phyloP scores from a whole-genome alignment of 2,329 filamentous ascomycete species.

The Pseudogymnoascus sp. region DNA sequence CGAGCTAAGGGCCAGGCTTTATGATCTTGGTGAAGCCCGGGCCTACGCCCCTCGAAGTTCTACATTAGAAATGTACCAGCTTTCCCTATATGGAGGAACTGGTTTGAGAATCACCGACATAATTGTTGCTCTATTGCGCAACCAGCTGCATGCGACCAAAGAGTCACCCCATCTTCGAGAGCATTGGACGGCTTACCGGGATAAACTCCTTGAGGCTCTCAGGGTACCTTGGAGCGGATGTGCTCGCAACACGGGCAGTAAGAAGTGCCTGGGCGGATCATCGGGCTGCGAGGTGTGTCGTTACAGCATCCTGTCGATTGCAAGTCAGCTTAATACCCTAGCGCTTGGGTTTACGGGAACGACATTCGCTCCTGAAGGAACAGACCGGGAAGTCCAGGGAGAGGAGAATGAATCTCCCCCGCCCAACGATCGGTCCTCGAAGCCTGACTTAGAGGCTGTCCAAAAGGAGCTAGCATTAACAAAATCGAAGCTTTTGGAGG shows the following conservation, averaged over 20 bases:
- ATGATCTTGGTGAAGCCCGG: not conserved
- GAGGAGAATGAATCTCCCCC: not conserved
- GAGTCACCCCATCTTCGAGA: not conserved
- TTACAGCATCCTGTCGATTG: not conserved
- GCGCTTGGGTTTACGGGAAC: not conserved
- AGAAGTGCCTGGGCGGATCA: not conserved
- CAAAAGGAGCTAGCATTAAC: not conserved
- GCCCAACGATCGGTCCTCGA: not conserved
- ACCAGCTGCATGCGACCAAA: not conserved
- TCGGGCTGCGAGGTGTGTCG: not conserved
- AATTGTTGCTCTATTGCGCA: not conserved
- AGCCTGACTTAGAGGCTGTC: not conserved
- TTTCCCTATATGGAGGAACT: not conserved
- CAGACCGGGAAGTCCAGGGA: not conserved
- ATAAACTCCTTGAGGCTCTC: not conserved
- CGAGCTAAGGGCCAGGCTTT: not conserved
- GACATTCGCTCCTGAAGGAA: not conserved
- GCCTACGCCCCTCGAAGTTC: not conserved
- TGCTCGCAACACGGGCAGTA: not conserved
- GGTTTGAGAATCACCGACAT: not conserved
- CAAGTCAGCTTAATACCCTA: not conserved
- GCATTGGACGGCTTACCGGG: not conserved
- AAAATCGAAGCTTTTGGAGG: not conserved
- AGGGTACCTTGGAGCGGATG: not conserved
- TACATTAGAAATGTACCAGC: not conserved